A percentile compares a stretch with the other conserved stretches of the same genome.
phyloP scores from a whole-genome alignment of 2,329 filamentous ascomycete species.

The Raffaelea arxii region DNA sequence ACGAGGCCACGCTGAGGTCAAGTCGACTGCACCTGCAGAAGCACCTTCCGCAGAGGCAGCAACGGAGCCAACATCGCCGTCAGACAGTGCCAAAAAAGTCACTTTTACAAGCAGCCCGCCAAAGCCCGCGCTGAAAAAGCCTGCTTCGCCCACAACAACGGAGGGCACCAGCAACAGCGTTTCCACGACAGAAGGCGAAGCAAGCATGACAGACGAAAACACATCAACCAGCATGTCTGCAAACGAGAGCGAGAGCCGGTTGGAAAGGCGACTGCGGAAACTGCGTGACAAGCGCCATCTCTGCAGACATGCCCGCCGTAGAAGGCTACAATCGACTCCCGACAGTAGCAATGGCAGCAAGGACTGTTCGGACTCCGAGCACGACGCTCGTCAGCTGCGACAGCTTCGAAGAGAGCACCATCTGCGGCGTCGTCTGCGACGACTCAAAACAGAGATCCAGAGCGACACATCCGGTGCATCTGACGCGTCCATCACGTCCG shows the following conservation, averaged over 20 bases:
- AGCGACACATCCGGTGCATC: too few relatives aligned
- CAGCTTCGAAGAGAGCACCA: not conserved
- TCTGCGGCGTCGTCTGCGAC: not conserved
- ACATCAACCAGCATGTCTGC: not conserved
- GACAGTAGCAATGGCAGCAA: too few relatives aligned
- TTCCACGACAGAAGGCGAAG: conserved; percentile 9
- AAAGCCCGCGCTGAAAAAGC: conserved; percentile 29
- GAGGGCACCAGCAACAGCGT: too few relatives aligned
- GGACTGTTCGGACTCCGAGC: conserved; percentile 12
- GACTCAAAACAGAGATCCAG: not conserved
- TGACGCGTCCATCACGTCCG: too few relatives aligned
- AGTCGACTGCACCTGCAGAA: not conserved
- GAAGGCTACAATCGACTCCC: too few relatives aligned
- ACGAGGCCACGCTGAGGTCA: conserved; percentile 7
- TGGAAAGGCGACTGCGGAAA: not conserved
- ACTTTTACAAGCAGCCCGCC: conserved; percentile 27
- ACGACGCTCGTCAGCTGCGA: not conserved
- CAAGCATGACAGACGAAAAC: not conserved
- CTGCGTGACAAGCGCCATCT: not conserved
- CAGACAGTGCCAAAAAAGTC: conserved; percentile 29
- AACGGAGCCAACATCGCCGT: not conserved
- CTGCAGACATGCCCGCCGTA: too few relatives aligned
- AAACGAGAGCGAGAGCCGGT: not conserved
- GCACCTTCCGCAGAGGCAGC: not conserved
- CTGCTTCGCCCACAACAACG: too few relatives aligned